phyloP scores from a whole-genome alignment of 257 asterid genomes.

The Capsicum pubescens region DNA sequence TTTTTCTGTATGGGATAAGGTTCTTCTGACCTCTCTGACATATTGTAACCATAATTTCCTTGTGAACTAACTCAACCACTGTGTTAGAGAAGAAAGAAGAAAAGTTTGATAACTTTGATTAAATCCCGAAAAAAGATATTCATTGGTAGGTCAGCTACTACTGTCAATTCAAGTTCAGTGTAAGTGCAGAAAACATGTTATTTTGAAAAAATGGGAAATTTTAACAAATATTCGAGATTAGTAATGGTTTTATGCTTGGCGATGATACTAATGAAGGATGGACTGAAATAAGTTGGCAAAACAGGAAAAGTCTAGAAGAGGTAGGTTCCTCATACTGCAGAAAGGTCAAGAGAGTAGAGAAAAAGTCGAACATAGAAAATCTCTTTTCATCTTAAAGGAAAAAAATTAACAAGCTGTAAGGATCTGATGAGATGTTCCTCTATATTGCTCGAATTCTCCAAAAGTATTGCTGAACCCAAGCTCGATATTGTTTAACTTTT shows the following conservation, averaged over 20 bases:
- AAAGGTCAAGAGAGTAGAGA: conserved; percentile 7
- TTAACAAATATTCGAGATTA: neutral
- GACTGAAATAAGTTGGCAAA: conserved; percentile 23
- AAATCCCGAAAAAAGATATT: neutral
- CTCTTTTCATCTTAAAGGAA: neutral
- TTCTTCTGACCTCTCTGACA: neutral
- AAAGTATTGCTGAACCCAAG: too few species aligned
- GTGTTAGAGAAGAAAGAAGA: conserved; percentile 8
- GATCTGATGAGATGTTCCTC: conserved; percentile 20
- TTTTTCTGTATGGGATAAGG: neutral
- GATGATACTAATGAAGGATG: neutral
- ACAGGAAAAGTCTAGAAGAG: neutral
- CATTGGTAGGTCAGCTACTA: neutral
- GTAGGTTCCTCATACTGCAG: neutral
- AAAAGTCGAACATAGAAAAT: neutral
- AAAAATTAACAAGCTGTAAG: neutral
- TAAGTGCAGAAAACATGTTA: neutral
- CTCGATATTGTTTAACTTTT: neutral
- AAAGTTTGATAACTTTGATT: neutral
- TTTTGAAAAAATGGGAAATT: neutral
- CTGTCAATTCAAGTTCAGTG: neutral
- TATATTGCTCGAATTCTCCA: neutral
- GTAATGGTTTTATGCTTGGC: neutral
- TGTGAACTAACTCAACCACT: neutral
- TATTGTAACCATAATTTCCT: conserved; percentile 1